phyloP scores from a whole-genome alignment of 495 filamentous ascomycete genomes.

The Tuber aestivum region DNA sequence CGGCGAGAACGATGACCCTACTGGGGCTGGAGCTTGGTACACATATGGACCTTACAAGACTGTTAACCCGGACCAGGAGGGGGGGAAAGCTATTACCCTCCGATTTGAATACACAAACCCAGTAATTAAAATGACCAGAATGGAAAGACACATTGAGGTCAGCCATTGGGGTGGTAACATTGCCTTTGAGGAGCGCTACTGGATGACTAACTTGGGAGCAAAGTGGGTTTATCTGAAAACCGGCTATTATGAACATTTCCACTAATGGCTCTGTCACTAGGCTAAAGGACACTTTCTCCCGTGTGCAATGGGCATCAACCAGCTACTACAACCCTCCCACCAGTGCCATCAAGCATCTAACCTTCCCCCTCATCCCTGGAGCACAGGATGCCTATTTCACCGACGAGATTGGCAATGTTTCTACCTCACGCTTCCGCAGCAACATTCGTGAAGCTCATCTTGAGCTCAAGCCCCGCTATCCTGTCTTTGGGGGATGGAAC shows the following conservation, averaged over 20 bases:
- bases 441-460: conserved; percentile 71
- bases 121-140: conserved; percentile 62
- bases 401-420: conserved; percentile 95
- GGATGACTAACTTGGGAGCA: conserved; percentile 77
- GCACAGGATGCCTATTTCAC: conserved; percentile 84
- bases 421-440: conserved; percentile 80
- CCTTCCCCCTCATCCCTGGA: conserved; percentile 69
- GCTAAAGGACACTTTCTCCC: conserved; percentile 76
- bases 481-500: conserved; percentile 94
- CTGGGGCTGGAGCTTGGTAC: conserved; percentile 75
- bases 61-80: conserved; percentile 47
- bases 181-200: conserved; percentile 89
- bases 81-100: conserved; percentile 62
- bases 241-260: not conserved
- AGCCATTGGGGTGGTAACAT: conserved; percentile 98
- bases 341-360: conserved; percentile 73
- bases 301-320: conserved; percentile 72
- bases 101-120: conserved; percentile 96
- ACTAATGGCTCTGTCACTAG: not conserved
- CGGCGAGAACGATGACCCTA: conserved; percentile 63
- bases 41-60: conserved; percentile 89
- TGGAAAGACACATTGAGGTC: conserved; percentile 89
- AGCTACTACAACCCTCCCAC: conserved; percentile 70
- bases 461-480: conserved; percentile 87
- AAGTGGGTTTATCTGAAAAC: conserved; percentile 39